A percentile compares a stretch with the other conserved stretches of the same genome.
phyloP scores from a whole-genome alignment of 352 stramenopile species.

The Phytophthora constricta region DNA sequence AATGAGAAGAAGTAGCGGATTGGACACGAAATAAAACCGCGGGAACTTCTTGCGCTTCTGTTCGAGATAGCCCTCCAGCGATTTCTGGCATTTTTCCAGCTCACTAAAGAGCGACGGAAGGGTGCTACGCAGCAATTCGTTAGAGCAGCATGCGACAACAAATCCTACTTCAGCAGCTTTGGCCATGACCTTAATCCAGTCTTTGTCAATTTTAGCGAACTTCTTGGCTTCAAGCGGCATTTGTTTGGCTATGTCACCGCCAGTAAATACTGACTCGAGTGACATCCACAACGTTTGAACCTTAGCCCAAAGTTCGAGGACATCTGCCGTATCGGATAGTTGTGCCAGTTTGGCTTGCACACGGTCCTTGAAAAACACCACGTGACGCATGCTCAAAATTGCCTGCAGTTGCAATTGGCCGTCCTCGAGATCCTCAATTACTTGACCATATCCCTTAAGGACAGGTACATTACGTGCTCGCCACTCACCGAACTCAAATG shows the following conservation, averaged over 20 bases:
- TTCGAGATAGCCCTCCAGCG: slow-evolving; percentile 91
- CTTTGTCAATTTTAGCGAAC: slow-evolving; percentile 93
- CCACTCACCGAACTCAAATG: slow-evolving; percentile 90
- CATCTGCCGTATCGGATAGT: slow-evolving; percentile 89
- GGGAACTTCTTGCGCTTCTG: slow-evolving; percentile 92
- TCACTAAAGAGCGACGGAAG: slow-evolving; percentile 90
- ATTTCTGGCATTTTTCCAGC: slow-evolving; percentile 93
- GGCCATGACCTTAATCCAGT: slow-evolving; percentile 92
- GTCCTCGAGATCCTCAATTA: slow-evolving; percentile 92
- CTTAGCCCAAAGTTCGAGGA: slow-evolving; percentile 91
- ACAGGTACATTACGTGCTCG: slow-evolving; percentile 76
- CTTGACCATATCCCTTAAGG: slow-evolving; percentile 75
- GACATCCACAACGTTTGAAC: slow-evolving; percentile 92
- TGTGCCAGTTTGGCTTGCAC: slow-evolving; percentile 82
- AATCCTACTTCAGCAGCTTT: slow-evolving; percentile 81
- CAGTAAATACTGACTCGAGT: slow-evolving; percentile 92
- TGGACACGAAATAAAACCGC: slow-evolving; percentile 94
- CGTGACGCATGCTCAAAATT: slow-evolving; percentile 89
- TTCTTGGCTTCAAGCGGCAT: slow-evolving; percentile 93
- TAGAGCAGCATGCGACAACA: slow-evolving; percentile 82
- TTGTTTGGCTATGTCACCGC: slow-evolving; percentile 93
- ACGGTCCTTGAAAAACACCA: slow-evolving; percentile 88
- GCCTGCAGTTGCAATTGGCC: slow-evolving; percentile 89
- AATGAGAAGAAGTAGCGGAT: slow-evolving; percentile 90
- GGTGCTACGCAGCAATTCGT: slow-evolving; percentile 84